A percentile compares a stretch with the other conserved stretches of the same genome.
Evolutionary conservation across 1,284 basidiomycete species (phyloP).

Genomic region (Cryptococcus sp.): DNA sequence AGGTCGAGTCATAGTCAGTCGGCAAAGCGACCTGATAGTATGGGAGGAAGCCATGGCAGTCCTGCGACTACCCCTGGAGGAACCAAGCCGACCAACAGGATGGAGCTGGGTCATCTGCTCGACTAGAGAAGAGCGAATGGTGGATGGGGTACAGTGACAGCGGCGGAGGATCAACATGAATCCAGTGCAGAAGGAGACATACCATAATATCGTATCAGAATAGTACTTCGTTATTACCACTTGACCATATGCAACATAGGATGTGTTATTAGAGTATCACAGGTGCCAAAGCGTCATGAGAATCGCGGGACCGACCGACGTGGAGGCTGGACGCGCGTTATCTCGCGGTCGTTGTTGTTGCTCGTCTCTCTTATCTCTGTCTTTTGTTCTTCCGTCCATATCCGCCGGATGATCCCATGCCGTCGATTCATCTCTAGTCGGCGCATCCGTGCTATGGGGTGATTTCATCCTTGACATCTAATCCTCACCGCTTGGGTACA

Average conservation of each 20-base stretch:
- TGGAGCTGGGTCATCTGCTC: conserved; percentile 30
- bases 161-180: too few relatives aligned
- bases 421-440: too few relatives aligned
- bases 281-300: not conserved
- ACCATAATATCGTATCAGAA: too few relatives aligned
- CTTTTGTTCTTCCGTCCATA: not conserved
- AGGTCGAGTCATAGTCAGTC: not conserved
- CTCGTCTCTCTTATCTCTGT: not conserved
- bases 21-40: not conserved
- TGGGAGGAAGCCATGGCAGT: conserved; percentile 3
- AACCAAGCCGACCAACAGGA: conserved; percentile 14
- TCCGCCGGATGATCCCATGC: too few relatives aligned
- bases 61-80: conserved; percentile 5
- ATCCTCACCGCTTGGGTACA: too few relatives aligned
- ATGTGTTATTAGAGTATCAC: too few relatives aligned
- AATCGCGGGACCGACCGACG: not conserved
- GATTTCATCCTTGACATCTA: too few relatives aligned
- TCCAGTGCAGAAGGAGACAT: too few relatives aligned
- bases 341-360: conserved; percentile 1
- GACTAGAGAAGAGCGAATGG: conserved; percentile 10
- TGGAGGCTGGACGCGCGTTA: not conserved
- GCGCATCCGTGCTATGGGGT: too few relatives aligned
- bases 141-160: too few relatives aligned
- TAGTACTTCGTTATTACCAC: too few relatives aligned
- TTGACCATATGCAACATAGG: too few relatives aligned